A percentile compares a stretch with the other conserved stretches of the same genome.
phyloP scores from a whole-genome alignment of 306 rosid genomes.

The Cercis canadensis region DNA sequence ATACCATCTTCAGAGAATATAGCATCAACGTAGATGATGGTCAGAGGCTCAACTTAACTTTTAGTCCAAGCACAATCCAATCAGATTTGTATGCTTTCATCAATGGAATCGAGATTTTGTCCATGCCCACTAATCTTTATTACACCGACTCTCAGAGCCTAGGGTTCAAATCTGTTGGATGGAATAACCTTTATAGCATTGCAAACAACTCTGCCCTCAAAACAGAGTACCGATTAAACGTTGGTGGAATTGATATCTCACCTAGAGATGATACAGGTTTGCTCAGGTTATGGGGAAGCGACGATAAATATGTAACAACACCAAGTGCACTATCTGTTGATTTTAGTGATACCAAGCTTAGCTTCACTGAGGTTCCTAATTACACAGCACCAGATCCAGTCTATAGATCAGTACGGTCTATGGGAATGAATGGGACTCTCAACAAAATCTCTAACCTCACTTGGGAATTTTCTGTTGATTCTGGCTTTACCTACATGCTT shows the following conservation, averaged over 20 bases:
- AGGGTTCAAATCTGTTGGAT: not conserved
- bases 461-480: constrained; percentile 36
- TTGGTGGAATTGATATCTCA: constrained; percentile 24
- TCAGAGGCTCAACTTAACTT: constrained; percentile 35
- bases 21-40: constrained; percentile 13
- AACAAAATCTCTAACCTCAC: constrained; percentile 29
- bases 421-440: constrained; percentile 1
- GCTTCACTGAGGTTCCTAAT: not conserved
- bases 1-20: constrained; percentile 35
- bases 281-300: constrained; percentile 30
- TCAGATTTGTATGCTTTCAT: constrained; percentile 46
- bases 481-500: constrained; percentile 36
- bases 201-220: constrained; percentile 28
- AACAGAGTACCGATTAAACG: constrained; percentile 38
- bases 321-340: not conserved
- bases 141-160: constrained; percentile 1
- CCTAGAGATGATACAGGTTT: constrained; percentile 37
- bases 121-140: constrained; percentile 60
- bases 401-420: constrained; percentile 29
- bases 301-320: not conserved
- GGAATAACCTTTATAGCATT: no score
- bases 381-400: constrained; percentile 46
- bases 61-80: constrained; percentile 27
- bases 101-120: constrained; percentile 61
- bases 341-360: rapidly evolving